A percentile compares a stretch with the other conserved stretches of the same genome.
phyloP scores from a whole-genome alignment of 108 stramenopile genomes.

The Nitzschia putrida region DNA sequence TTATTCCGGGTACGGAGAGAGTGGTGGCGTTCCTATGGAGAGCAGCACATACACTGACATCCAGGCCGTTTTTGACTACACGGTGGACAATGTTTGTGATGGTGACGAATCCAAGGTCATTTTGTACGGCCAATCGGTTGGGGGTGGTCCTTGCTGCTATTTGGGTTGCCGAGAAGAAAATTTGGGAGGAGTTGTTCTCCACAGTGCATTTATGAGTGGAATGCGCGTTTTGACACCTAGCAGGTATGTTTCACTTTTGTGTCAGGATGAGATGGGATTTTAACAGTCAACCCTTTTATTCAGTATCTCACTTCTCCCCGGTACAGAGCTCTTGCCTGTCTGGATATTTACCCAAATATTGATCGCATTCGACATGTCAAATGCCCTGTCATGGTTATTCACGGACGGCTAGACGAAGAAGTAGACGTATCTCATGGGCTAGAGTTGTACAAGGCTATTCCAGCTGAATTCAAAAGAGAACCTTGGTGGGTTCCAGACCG shows the following conservation, averaged over 20 bases:
- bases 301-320: background rate
- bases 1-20: slow-evolving; percentile 86
- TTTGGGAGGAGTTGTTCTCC: slow-evolving; percentile 79
- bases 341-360: slow-evolving; percentile 90
- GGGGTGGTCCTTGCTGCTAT: slow-evolving; percentile 83
- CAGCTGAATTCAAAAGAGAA: slow-evolving; percentile 61
- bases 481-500: slow-evolving; percentile 88
- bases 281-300: background rate
- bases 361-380: slow-evolving; percentile 73
- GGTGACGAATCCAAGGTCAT: slow-evolving; percentile 55
- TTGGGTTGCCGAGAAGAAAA: slow-evolving; percentile 48
- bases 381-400: slow-evolving; percentile 85
- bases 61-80: slow-evolving; percentile 75
- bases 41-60: slow-evolving; percentile 83
- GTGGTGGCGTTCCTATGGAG: slow-evolving; percentile 80
- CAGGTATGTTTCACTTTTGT: slow-evolving; percentile 51
- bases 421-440: slow-evolving; percentile 76
- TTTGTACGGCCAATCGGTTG: slow-evolving; percentile 92
- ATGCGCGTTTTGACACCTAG: slow-evolving; percentile 88
- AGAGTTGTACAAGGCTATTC: slow-evolving; percentile 70
- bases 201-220: slow-evolving; percentile 84
- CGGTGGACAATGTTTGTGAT: slow-evolving; percentile 45
- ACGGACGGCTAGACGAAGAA: slow-evolving; percentile 83
- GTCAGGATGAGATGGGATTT: background rate
- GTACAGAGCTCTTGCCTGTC: slow-evolving; percentile 64